Conservation (phyloP, 306 rosid species). For the Arachis stenosperma region DNA sequence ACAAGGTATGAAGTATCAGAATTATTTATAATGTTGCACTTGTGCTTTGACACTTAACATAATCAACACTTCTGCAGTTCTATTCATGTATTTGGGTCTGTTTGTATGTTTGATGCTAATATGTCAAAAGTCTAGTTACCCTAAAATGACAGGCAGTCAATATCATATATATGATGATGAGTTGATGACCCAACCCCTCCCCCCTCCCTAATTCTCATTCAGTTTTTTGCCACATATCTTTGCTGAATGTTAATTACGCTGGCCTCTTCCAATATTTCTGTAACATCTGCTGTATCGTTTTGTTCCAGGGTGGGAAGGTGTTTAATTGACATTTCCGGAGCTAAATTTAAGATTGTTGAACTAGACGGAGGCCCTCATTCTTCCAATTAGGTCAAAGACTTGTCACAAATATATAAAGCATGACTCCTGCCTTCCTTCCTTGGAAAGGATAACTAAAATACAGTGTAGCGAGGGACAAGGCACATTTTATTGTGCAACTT, state of each 20-base stretch:
- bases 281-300: not conserved
- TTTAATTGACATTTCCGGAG: conserved; percentile 19
- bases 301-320: conserved; percentile 48
- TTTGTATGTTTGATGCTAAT: conserved; percentile 26
- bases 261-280: not conserved
- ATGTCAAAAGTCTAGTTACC: conserved; percentile 4
- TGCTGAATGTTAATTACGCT: conserved; percentile 16
- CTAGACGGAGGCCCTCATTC: conserved; percentile 35
- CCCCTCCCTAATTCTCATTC: not conserved
- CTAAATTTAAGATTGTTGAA: conserved; percentile 25
- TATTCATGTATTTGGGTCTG: not conserved
- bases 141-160: not conserved
- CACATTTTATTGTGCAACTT: conserved; percentile 37
- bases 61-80: not conserved
- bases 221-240: not conserved
- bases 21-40: conserved; percentile 18
- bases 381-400: conserved; percentile 33
- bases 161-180: too few relatives aligned
- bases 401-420: conserved; percentile 30
- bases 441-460: conserved; percentile 39
- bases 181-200: not conserved
- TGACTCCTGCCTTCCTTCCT: conserved; percentile 23
- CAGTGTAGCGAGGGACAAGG: conserved; percentile 30
- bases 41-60: not conserved
- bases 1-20: conserved; percentile 41